Evolutionary conservation across 192 early-diverging fungal species (phyloP).

Genomic region (Entomortierella parvispora): DNA sequence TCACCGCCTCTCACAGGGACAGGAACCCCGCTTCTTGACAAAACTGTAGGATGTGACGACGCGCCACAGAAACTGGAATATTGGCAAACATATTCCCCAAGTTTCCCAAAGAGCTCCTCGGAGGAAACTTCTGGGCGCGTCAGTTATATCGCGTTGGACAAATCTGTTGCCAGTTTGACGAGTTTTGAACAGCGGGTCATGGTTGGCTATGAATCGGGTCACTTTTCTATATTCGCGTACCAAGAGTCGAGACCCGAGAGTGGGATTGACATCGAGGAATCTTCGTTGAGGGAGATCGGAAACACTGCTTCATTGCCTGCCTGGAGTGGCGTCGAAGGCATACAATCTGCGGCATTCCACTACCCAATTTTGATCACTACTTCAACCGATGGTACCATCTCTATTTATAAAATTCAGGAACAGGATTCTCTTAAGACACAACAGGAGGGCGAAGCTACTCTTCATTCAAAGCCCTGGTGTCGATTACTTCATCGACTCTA

Average conservation of each 20-base stretch:
- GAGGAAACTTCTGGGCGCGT: neutral
- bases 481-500: conserved; percentile 31
- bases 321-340: conserved; percentile 26
- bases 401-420: conserved; percentile 25
- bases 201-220: conserved; percentile 37
- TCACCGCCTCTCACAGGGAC: neutral
- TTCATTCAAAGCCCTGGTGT: conserved; percentile 16
- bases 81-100: too few relatives aligned
- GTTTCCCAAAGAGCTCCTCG: too few relatives aligned
- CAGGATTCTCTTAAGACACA: too few relatives aligned
- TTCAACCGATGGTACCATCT: conserved; percentile 28
- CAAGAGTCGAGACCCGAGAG: too few relatives aligned
- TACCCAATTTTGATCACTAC: conserved; percentile 28
- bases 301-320: conserved; percentile 6
- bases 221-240: conserved; percentile 45
- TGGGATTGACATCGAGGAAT: too few relatives aligned
- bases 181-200: conserved; percentile 23
- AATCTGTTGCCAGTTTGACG: neutral
- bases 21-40: neutral
- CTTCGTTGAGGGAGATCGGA: conserved; percentile 31
- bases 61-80: too few relatives aligned
- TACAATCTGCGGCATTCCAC: conserved; percentile 20
- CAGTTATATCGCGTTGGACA: conserved; percentile 23
- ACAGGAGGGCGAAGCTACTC: neutral
- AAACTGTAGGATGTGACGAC: too few relatives aligned